Conservation (phyloP, 1,284 basidiomycete species). For the Malassezia sp. region DNA sequence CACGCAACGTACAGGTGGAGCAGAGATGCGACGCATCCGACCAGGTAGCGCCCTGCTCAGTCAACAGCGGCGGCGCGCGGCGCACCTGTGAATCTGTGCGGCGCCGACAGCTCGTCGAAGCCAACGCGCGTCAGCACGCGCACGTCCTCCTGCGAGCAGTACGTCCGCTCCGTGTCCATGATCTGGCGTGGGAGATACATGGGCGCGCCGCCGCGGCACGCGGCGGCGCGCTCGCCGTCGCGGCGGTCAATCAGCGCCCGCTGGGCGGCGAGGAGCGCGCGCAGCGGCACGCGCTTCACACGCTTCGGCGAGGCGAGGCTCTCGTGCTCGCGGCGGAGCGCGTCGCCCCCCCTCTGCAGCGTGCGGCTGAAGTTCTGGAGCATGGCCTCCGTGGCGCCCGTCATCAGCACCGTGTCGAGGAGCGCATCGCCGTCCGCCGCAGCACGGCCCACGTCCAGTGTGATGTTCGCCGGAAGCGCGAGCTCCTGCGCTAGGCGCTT, state of each 20-base stretch:
- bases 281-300: conserved; percentile 31
- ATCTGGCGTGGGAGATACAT: conserved; percentile 32
- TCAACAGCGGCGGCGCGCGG: too few relatives aligned
- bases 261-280: conserved; percentile 31
- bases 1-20: conserved; percentile 33
- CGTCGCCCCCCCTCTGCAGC: conserved; percentile 28
- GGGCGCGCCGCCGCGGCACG: conserved; percentile 16
- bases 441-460: conserved; percentile 11
- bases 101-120: conserved; percentile 25
- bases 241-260: conserved; percentile 30
- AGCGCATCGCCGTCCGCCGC: conserved; percentile 17
- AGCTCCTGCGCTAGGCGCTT: conserved; percentile 35
- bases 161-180: conserved; percentile 29
- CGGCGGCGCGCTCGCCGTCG: conserved; percentile 19
- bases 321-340: conserved; percentile 18
- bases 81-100: conserved; percentile 22
- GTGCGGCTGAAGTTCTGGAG: conserved; percentile 36
- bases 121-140: conserved; percentile 19
- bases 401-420: conserved; percentile 38
- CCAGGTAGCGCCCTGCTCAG: conserved; percentile 26
- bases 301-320: conserved; percentile 17
- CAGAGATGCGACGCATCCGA: conserved; percentile 30
- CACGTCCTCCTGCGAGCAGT: conserved; percentile 24
- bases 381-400: conserved; percentile 37
- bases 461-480: conserved; percentile 18